Base-by-base conservation (phyloP, 1,284 basidiomycete species). In the Coniferiporia sulphurascens region DNA sequence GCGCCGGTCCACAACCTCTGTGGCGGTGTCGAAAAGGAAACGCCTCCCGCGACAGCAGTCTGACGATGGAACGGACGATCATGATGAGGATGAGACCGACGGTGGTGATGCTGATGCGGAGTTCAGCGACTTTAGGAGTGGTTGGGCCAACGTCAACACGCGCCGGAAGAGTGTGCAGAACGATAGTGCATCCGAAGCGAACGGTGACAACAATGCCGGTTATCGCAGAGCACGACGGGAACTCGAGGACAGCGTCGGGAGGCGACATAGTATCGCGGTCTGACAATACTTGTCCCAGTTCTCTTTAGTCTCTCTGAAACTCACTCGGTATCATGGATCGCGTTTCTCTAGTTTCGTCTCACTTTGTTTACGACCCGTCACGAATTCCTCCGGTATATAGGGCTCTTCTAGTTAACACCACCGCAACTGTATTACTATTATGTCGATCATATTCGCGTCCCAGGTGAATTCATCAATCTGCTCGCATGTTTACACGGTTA, bases 101-200 rank as follows among this genome's bases (percentile, higher is more conserved):
- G 85, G 83, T 2, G 78, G 76, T 17, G 80, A 87, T 63, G 86
- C 84, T 4, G 86, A 88, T 68, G 83, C 76, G 17, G 86, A 89
- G 70, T 85, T 77, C 62, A 75, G 75, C 50, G 64, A 65, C 32
- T 71, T 70, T 22, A 65, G 69, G 54, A 71, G 68, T 41, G 63
- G 51, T 52, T 82, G 81, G 80, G 73, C 81, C 32, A 84, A 84
- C 66, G 67, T 80, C 2, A 85, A 86, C 22, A 78, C 79, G n/a
- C 52, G 58, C 4, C 35, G 55, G 32, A 56, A 57, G 54, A 58
- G 59, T 45, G 34, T 50, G 35, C 41, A 48, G 22, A 41, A 13
- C 21, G 38, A 46, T 19, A 22, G 12, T 32, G 44, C 10, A 13
- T n/a, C n/a, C n/a, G 45, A 52, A 9, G 48, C 38, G 13, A 15